Base-by-base conservation (phyloP, 2,329 filamentous ascomycete genomes). In the Xylaria sp. region DNA sequence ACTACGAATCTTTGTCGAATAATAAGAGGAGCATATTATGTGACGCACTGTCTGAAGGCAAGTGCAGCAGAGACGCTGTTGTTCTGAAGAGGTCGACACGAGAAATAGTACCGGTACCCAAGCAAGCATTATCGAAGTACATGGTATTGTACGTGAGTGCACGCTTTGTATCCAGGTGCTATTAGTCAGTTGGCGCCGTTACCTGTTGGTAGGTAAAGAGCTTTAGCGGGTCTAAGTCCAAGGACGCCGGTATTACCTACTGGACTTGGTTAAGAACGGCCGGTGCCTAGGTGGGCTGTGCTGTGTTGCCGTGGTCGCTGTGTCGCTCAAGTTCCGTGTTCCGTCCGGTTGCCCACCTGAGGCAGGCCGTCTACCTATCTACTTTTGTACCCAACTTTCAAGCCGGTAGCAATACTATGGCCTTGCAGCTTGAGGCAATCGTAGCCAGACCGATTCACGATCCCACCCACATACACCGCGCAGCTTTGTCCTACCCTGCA, bases 401-500 rank as follows among this genome's bases (percentile, higher is more conserved):
- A 25, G 20, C 18, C 44, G 37, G 20, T 8, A 37, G n/a, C 52
- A 20, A 6, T 65, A 65, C 41, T 65, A 72, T 72, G 70, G 70
- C 70, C 58, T 37, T 66, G 62, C 55, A 56, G 58, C 48, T 61
- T 37, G 55, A 63, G 55, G 52, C 55, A 39, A 63, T 63, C 28
- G 61, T 62, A 46, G 56, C 65, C 58, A 67, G 58, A n/a, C 55
- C 55, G 54, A 52, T 62, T 55, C 58, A 56, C 50, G 46, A 57
- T 66, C 44, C 51, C 61, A 23, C 66, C 34, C 57, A 57, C 59
- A 57, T 59, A 56, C 48, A 57, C 57, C 48, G 46, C 51, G 50
- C 63, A 57, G 31, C 51, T 50, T 25, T 52, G 50, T 67, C 51
- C 60, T 23, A 55, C 59, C 56, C 67, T 75, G 72, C 70, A 77